Evolutionary conservation across 257 asterid species (phyloP).

Genomic region (Rubia yunnanensis): DNA sequence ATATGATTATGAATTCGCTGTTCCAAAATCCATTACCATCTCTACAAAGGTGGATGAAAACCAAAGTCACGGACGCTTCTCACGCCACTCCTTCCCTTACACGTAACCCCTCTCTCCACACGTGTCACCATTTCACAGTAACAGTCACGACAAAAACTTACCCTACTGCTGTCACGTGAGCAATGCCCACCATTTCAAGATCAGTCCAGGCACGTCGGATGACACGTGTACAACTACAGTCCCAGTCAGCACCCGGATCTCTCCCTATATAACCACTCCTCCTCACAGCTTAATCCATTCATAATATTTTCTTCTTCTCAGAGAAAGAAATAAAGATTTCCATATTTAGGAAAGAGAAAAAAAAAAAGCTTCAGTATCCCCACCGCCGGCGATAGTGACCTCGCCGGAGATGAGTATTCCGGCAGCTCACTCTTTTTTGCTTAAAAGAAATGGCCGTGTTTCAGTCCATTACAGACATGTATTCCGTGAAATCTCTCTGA

Average conservation of each 20-base stretch:
- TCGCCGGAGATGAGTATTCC: constrained; percentile 53
- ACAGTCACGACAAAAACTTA: neutral
- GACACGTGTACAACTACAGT: constrained; percentile 24
- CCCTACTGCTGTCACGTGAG: constrained; percentile 9
- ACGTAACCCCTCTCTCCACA: neutral
- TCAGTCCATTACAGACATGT: constrained; percentile 59
- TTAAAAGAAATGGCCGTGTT: constrained; percentile 27
- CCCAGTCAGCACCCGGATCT: constrained; percentile 16
- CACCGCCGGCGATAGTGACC: constrained; percentile 20
- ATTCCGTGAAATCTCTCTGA: constrained; percentile 67
- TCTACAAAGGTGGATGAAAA: no score
- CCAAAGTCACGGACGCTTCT: neutral
- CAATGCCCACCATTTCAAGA: constrained; percentile 5
- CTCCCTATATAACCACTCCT: constrained; percentile 13
- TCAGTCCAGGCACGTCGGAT: constrained; percentile 21
- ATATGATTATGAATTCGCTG: no score
- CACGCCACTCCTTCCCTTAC: neutral
- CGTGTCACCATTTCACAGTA: neutral
- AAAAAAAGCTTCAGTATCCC: neutral
- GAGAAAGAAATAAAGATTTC: neutral
- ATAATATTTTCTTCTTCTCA: constrained; percentile 1
- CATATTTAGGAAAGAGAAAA: neutral
- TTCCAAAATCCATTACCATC: no score
- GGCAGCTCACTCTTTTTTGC: constrained; percentile 20
- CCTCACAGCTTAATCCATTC: neutral